Percentiles rank a stretch among this genome's conserved stretches.
These are phyloP conservation scores for Malus asiatica DNA, from an alignment of 306 rosid species.

Conservation along the genomic window DNA sequence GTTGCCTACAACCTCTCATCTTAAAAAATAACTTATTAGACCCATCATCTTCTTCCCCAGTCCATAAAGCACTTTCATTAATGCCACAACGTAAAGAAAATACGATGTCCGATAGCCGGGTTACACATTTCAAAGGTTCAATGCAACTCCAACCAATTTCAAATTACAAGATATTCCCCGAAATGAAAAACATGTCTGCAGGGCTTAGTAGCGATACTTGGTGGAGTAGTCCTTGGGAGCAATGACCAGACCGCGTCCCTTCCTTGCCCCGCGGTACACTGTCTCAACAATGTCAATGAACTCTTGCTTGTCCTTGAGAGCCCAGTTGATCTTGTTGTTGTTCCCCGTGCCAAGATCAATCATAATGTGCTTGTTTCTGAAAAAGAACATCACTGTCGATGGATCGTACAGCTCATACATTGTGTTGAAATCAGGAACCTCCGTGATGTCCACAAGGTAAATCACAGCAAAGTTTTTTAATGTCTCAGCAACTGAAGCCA, in stretches of 20 bases:
- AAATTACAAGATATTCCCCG: background rate
- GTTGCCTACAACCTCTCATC: too few species aligned
- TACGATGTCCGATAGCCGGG: too few species aligned
- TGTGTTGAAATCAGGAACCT: conserved; percentile 95
- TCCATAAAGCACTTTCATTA: too few species aligned
- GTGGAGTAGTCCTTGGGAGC: conserved; percentile 97
- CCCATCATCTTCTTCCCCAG: too few species aligned
- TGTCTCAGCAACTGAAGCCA: conserved; percentile 85
- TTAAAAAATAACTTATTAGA: too few species aligned
- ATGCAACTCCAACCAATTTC: background rate
- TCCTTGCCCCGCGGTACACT: conserved; percentile 78
- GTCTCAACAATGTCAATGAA: conserved; percentile 89
- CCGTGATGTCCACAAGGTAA: conserved; percentile 92
- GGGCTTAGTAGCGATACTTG: conserved; percentile 76
- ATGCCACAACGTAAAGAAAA: too few species aligned
- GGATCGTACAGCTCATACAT: conserved; percentile 94
- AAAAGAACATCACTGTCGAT: conserved; percentile 89
- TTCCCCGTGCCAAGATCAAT: conserved; percentile 96
- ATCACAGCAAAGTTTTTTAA: conserved; percentile 81
- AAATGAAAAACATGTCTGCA: background rate
- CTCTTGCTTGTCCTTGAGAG: conserved; percentile 94
- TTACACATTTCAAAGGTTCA: background rate
- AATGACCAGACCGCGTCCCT: conserved; percentile 88
- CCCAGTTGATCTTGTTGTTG: conserved; percentile 98
- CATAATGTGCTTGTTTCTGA: conserved; percentile 96